A percentile compares a stretch with the other conserved stretches of the same genome.
phyloP scores from a whole-genome alignment of 805 yeast genomes.

The Saturnispora gosingensis region DNA sequence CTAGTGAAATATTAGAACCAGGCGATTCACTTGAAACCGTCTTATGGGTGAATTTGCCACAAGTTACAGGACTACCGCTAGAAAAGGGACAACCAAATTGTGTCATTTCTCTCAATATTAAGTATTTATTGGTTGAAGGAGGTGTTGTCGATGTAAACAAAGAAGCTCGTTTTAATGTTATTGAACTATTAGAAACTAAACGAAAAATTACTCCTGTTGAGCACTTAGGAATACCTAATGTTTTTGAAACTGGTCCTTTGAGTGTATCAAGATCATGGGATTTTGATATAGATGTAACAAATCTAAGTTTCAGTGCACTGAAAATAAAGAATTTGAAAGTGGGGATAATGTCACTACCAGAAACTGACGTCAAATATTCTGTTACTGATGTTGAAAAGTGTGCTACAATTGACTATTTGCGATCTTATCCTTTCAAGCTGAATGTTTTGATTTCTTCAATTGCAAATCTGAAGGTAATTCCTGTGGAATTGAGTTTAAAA shows the following conservation, averaged over 20 bases:
- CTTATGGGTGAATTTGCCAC: slow-evolving; percentile 17
- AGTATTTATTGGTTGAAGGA: slow-evolving; percentile 5
- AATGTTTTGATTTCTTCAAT: background rate
- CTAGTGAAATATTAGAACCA: slow-evolving; percentile 9
- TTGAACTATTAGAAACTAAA: slow-evolving; percentile 10
- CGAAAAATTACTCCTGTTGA: slow-evolving; percentile 4
- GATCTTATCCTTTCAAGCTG: background rate
- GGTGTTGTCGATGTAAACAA: slow-evolving; percentile 1
- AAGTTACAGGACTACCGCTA: slow-evolving; percentile 12
- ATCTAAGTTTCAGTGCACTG: slow-evolving; percentile 26
- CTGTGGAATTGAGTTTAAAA: slow-evolving; percentile 14
- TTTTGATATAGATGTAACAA: slow-evolving; percentile 8
- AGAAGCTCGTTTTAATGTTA: slow-evolving; percentile 3
- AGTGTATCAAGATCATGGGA: slow-evolving; percentile 16
- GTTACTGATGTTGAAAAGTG: slow-evolving; percentile 1
- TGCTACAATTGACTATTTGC: background rate
- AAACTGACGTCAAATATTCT: background rate
- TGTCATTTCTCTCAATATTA: slow-evolving; percentile 15
- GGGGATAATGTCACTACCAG: slow-evolving; percentile 8
- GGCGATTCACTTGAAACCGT: slow-evolving; percentile 1
- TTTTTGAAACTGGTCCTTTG: background rate
- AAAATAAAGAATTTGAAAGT: background rate
- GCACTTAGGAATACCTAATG: slow-evolving; percentile 2
- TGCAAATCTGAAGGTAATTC: slow-evolving; percentile 7
- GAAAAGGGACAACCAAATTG: slow-evolving; percentile 6